A percentile compares a stretch with the other conserved stretches of the same genome.
These are phyloP conservation scores for Venturia aucupariae DNA, from an alignment of 2,329 filamentous ascomycete species.

Conservation along the genomic window DNA sequence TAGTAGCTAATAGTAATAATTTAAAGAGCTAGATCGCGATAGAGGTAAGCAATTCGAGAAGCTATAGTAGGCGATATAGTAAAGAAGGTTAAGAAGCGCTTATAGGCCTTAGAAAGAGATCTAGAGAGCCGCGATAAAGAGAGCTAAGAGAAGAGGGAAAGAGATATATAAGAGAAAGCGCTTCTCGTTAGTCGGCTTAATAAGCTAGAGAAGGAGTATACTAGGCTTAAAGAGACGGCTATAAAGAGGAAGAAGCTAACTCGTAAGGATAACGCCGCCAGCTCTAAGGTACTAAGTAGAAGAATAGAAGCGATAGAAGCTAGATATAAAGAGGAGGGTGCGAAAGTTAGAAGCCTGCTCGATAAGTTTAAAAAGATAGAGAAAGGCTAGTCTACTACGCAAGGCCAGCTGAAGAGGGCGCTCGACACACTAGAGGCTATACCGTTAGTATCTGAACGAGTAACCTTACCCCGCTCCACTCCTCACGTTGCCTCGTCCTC, in stretches of 20 bases:
- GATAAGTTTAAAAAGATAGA: slow-evolving; percentile 5
- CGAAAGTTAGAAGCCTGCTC: neutral
- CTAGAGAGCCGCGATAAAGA: neutral
- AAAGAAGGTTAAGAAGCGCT: neutral
- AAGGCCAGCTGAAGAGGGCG: neutral
- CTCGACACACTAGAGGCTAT: neutral
- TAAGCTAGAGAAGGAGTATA: neutral
- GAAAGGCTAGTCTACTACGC: neutral
- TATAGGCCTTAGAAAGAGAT: neutral
- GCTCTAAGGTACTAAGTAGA: neutral
- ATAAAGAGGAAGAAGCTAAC: neutral
- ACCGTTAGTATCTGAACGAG: neutral
- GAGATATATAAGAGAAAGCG: neutral
- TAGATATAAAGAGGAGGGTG: neutral
- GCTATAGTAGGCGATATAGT: neutral
- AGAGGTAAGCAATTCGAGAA: slow-evolving; percentile 1
- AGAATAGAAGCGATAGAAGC: neutral
- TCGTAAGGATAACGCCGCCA: neutral
- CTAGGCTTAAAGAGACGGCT: neutral
- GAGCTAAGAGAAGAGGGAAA: slow-evolving; percentile 6
- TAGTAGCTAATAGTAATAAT: neutral
- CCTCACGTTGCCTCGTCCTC: slow-evolving; percentile 1
- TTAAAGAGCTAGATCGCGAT: neutral
- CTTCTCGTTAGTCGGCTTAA: neutral
- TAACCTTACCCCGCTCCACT: neutral